phyloP scores from a whole-genome alignment of 78 protist genomes.

The Dictyostelium citrinum region DNA sequence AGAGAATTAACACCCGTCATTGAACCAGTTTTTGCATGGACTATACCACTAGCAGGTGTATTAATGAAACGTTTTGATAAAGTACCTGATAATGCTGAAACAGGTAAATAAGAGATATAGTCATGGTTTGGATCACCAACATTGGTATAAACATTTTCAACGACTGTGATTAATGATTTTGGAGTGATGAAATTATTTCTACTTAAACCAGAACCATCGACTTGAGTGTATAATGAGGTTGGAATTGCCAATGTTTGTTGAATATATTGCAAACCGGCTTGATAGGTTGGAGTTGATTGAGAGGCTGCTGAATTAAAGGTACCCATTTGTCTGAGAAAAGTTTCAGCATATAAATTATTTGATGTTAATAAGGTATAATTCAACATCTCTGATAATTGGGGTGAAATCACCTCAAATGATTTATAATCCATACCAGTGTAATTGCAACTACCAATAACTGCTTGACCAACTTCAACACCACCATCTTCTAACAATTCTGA shows the following conservation, averaged over 20 bases:
- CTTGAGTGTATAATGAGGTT: background rate
- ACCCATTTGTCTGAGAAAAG: constrained; percentile 36
- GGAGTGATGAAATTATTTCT: constrained; percentile 44
- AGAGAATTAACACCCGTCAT: constrained; percentile 43
- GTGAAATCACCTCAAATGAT: background rate
- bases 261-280: background rate
- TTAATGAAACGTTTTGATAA: background rate
- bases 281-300: background rate
- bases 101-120: constrained; percentile 10
- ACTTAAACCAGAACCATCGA: constrained; percentile 46
- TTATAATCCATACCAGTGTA: background rate
- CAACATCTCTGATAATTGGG: background rate
- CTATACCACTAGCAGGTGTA: constrained; percentile 11
- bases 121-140: constrained; percentile 57
- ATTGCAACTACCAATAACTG: constrained; percentile 11
- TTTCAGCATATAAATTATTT: constrained; percentile 58
- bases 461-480: background rate
- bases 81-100: constrained; percentile 11
- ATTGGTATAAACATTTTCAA: constrained; percentile 5
- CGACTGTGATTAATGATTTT: background rate
- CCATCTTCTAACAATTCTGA: background rate
- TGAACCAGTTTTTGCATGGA: constrained; percentile 65
- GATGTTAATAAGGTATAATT: constrained; percentile 19
- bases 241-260: background rate
- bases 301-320: background rate